Percentiles rank a stretch among this genome's conserved stretches.
Conservation (phyloP, 805 yeast species). For the Saturnispora saitoi region DNA sequence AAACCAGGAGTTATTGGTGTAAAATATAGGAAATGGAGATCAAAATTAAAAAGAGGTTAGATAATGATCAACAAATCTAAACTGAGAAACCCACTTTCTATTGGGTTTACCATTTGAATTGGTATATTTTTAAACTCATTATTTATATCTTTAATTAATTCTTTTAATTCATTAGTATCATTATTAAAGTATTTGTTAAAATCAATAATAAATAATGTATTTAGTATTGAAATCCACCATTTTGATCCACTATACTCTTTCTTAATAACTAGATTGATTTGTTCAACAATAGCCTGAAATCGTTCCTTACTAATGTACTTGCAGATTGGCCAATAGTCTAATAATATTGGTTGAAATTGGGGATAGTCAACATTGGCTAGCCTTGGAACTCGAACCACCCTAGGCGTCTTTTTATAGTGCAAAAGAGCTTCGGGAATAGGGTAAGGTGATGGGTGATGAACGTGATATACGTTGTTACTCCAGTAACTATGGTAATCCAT, state of each 20-base stretch:
- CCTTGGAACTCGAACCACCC: conserved; percentile 63
- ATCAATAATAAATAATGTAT: neutral
- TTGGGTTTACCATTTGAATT: conserved; percentile 37
- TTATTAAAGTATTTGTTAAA: neutral
- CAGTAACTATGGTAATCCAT: neutral
- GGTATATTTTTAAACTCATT: neutral
- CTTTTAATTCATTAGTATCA: neutral
- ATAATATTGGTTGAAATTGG: conserved; percentile 43
- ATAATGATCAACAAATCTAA: conserved; percentile 31
- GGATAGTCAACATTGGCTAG: conserved; percentile 38
- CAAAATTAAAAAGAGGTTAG: conserved; percentile 34
- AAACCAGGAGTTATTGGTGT: conserved; percentile 1
- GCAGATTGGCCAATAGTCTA: conserved; percentile 35
- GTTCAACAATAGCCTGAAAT: neutral
- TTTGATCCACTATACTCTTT: neutral
- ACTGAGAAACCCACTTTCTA: conserved; percentile 46
- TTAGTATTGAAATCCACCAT: neutral
- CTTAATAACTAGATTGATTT: neutral
- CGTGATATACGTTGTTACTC: conserved; percentile 31
- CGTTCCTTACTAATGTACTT: neutral
- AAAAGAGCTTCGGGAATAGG: conserved; percentile 19
- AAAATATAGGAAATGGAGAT: conserved; percentile 4
- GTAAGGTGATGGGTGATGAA: conserved; percentile 51
- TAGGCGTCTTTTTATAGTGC: conserved; percentile 25
- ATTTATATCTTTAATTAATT: neutral